Conservation (phyloP, 495 filamentous ascomycete genomes). For the Parmelia sp. region DNA sequence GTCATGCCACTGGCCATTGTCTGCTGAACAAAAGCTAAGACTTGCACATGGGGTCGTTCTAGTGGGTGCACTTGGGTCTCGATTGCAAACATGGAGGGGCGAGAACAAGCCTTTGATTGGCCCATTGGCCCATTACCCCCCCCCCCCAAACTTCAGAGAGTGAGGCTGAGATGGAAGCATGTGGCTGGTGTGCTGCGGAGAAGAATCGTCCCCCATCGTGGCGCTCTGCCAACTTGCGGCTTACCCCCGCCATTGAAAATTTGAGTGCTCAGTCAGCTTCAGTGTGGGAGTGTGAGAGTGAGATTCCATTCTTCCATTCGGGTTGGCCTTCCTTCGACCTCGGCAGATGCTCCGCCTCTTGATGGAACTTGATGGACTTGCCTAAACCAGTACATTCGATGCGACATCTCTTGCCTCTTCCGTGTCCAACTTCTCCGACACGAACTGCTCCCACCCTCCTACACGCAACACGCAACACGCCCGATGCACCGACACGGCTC, state of each 20-base stretch:
- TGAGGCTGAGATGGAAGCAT: neutral
- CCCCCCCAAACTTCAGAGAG: neutral
- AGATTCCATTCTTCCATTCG: too few species aligned
- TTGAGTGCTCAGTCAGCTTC: too few species aligned
- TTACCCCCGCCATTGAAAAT: neutral
- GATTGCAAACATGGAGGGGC: neutral
- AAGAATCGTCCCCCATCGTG: neutral
- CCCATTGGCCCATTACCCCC: too few species aligned
- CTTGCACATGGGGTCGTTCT: neutral
- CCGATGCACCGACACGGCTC: neutral
- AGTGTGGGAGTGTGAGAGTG: too few species aligned
- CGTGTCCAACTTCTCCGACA: neutral
- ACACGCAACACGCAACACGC: too few species aligned
- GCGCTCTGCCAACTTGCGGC: neutral
- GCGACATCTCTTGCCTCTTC: neutral
- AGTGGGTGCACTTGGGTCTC: neutral
- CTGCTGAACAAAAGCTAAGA: neutral
- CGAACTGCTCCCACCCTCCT: neutral
- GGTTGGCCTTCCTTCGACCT: neutral
- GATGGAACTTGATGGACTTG: neutral
- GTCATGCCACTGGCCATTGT: neutral
- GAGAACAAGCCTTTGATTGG: neutral
- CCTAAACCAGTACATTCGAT: neutral
- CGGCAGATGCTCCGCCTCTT: neutral
- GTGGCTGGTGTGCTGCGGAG: slow-evolving; percentile 4